Percentiles rank a stretch among this genome's conserved stretches.
Evolutionary conservation across 345 rosid genomes (phyloP).

Genomic region (Populus ilicifolia): DNA sequence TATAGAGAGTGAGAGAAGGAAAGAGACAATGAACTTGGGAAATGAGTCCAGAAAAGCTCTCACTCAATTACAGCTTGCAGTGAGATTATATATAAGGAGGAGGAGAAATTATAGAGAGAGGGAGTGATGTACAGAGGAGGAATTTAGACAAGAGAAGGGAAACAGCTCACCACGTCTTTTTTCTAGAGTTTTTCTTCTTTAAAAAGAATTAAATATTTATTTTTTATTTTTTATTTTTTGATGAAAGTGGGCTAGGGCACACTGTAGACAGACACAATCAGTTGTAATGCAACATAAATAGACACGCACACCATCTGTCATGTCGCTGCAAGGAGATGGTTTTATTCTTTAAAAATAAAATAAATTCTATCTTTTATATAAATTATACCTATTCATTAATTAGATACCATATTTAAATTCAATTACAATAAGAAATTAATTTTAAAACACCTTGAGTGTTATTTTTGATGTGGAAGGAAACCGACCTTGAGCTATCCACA

Average conservation of each 20-base stretch:
- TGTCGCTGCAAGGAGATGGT: not conserved
- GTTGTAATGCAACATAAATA: not conserved
- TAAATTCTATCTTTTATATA: too few relatives aligned
- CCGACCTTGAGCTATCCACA: too few relatives aligned
- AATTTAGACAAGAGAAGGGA: slow-evolving; percentile 26
- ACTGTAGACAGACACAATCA: not conserved
- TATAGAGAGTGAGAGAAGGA: not conserved
- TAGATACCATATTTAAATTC: too few relatives aligned
- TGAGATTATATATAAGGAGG: slow-evolving; percentile 11
- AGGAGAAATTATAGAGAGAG: slow-evolving; percentile 1
- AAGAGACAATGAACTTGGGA: not conserved
- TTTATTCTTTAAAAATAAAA: too few relatives aligned
- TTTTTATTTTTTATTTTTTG: too few relatives aligned
- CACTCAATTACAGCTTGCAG: slow-evolving; percentile 50
- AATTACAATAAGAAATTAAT: too few relatives aligned
- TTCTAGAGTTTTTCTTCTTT: slow-evolving; percentile 21
- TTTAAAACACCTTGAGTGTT: too few relatives aligned
- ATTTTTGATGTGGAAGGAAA: too few relatives aligned
- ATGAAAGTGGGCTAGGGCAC: too few relatives aligned
- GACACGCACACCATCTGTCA: slow-evolving; percentile 13
- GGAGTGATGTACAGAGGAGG: slow-evolving; percentile 5
- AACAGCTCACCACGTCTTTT: slow-evolving; percentile 76
- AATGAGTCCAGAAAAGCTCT: slow-evolving; percentile 9
- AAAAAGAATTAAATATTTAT: not conserved
- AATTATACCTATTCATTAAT: too few relatives aligned